phyloP scores from a whole-genome alignment of 257 asterid genomes.

The Fraxinus anomala region DNA sequence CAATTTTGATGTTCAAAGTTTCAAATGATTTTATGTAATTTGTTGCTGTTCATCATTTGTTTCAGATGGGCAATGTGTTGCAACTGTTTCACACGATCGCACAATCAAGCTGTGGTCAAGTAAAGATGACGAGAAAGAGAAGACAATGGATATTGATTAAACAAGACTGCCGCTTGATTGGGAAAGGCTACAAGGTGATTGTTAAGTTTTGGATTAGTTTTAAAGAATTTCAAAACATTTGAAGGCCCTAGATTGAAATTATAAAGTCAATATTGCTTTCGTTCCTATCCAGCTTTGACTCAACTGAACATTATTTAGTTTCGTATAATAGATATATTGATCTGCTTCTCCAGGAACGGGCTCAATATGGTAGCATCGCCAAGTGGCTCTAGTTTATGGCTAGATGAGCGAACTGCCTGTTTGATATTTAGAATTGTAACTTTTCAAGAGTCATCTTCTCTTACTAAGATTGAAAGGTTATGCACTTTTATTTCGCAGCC shows the following conservation, averaged over 20 bases:
- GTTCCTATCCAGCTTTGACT: too few species aligned
- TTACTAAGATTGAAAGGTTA: neutral
- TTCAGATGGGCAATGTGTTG: constrained; percentile 77
- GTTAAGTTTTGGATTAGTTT: neutral
- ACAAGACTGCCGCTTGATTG: neutral
- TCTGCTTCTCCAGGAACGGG: too few species aligned
- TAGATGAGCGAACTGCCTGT: too few species aligned
- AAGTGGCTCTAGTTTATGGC: too few species aligned
- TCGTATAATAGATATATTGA: too few species aligned
- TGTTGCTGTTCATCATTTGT: constrained; percentile 1
- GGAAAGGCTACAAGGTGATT: neutral
- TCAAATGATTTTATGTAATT: neutral
- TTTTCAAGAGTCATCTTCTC: neutral
- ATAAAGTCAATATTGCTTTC: too few species aligned
- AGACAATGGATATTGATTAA: constrained; percentile 72
- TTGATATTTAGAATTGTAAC: neutral
- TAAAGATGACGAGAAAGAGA: constrained; percentile 61
- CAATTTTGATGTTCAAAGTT: neutral
- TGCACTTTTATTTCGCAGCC: neutral
- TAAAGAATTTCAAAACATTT: neutral
- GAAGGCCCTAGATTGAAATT: neutral
- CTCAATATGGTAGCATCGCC: too few species aligned
- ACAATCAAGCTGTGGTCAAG: constrained; percentile 85
- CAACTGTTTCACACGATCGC: constrained; percentile 90
- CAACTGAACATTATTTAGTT: too few species aligned